Evolutionary conservation across 148 eudicot species (phyloP).

Genomic region (Chenopodium suecicum): DNA sequence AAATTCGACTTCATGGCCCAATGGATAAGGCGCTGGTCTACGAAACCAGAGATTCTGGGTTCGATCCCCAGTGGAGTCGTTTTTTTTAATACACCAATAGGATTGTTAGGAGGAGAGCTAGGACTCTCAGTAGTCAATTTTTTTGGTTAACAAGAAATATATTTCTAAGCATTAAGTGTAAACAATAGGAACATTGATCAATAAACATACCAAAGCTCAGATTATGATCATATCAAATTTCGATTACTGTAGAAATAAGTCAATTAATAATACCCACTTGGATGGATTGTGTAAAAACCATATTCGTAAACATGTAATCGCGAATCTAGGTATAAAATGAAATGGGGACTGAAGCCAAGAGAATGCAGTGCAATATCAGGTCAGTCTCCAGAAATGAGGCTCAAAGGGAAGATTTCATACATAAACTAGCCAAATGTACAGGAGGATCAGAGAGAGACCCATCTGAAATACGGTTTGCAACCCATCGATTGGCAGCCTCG

Average conservation of each 20-base stretch:
- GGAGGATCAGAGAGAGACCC: conserved; percentile 32
- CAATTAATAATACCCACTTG: too few species aligned
- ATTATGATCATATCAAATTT: too few species aligned
- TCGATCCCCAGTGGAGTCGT: neutral
- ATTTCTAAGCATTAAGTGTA: too few species aligned
- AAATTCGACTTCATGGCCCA: conserved; percentile 74
- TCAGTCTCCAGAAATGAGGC: neutral
- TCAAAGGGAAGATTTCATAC: neutral
- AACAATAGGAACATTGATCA: neutral
- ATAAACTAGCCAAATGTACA: conserved; percentile 12
- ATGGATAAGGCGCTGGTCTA: conserved; percentile 99
- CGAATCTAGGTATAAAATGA: neutral
- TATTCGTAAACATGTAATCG: neutral
- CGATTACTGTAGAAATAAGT: too few species aligned
- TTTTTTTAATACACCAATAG: too few species aligned
- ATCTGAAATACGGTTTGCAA: conserved; percentile 51
- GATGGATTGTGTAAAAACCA: too few species aligned
- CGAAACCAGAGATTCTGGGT: conserved; percentile 99
- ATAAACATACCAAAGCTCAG: neutral
- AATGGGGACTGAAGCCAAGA: neutral
- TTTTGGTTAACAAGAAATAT: too few species aligned
- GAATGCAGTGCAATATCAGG: neutral
- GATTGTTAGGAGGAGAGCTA: too few species aligned
- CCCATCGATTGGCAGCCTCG: conserved; percentile 72
- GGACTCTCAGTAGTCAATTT: too few species aligned